Percentiles rank a stretch among this genome's conserved stretches.
phyloP scores from a whole-genome alignment of 1,139 yeast genomes.

The Hyphopichia fennica region DNA sequence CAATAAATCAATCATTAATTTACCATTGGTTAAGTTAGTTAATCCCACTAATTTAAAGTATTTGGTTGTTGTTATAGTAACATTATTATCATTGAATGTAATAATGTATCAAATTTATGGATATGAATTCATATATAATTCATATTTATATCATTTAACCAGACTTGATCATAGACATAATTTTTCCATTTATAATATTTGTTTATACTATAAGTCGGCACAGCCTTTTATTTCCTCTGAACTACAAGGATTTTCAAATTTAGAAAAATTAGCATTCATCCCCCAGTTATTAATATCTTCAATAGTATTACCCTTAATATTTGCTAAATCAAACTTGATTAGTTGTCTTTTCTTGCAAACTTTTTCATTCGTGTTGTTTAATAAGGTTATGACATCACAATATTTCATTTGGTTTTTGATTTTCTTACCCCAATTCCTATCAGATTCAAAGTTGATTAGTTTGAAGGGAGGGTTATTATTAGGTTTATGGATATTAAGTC shows the following conservation, averaged over 20 bases:
- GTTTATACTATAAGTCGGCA: conserved; percentile 67
- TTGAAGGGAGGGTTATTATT: conserved; percentile 40
- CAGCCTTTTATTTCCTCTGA: conserved; percentile 2
- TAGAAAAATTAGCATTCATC: conserved; percentile 64
- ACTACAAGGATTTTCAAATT: conserved; percentile 9
- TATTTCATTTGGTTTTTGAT: conserved; percentile 93
- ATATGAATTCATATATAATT: conserved; percentile 68
- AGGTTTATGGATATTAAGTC: conserved; percentile 66
- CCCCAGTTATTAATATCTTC: conserved; percentile 75
- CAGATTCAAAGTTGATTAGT: conserved; percentile 38
- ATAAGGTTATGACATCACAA: conserved; percentile 92
- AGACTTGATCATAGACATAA: conserved; percentile 94
- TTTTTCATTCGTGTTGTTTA: conserved; percentile 83
- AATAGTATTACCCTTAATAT: conserved; percentile 58
- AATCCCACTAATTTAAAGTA: conserved; percentile 50
- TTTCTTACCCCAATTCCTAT: conserved; percentile 69
- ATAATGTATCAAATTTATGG: conserved; percentile 73
- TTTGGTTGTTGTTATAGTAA: conserved; percentile 32
- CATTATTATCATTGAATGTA: conserved; percentile 49
- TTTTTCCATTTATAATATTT: conserved; percentile 81
- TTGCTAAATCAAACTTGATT: conserved; percentile 54
- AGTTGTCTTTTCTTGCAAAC: conserved; percentile 84
- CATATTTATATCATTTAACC: conserved; percentile 79
- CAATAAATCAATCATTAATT: conserved; percentile 19
- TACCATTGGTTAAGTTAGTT: conserved; percentile 37